A percentile compares a stretch with the other conserved stretches of the same genome.
phyloP scores from a whole-genome alignment of 164 flowering plant genomes.

The Saururus chinensis region DNA sequence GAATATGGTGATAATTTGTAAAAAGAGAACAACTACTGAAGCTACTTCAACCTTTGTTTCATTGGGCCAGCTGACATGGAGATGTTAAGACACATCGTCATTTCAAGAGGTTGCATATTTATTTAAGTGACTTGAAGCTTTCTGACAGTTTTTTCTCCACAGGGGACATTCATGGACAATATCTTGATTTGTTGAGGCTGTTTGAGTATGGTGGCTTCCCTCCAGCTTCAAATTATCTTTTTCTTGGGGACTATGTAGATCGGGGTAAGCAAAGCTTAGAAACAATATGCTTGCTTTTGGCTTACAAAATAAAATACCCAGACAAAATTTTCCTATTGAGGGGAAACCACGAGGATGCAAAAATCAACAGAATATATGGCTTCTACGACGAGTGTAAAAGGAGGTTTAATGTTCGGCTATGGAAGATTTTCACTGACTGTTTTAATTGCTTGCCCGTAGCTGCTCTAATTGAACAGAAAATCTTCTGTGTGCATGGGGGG shows the following conservation, averaged over 20 bases:
- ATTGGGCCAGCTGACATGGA: no score
- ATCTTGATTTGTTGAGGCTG: constrained; percentile 36
- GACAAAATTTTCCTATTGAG: constrained; percentile 29
- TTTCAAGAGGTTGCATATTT: background rate
- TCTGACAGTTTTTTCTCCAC: constrained; percentile 2
- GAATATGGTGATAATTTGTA: no score
- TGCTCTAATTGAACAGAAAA: constrained; percentile 38
- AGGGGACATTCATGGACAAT: constrained; percentile 59
- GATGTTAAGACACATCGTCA: no score
- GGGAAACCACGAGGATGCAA: constrained; percentile 47
- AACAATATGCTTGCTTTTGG: constrained; percentile 42
- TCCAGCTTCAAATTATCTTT: constrained; percentile 36
- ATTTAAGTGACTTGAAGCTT: background rate
- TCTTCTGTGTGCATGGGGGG: constrained; percentile 51
- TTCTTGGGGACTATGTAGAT: constrained; percentile 53
- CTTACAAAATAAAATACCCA: constrained; percentile 44
- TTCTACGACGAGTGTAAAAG: constrained; percentile 54
- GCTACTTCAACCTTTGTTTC: no score
- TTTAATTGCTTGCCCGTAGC: constrained; percentile 48
- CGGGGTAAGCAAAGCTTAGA: constrained; percentile 47
- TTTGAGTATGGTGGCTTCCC: constrained; percentile 48
- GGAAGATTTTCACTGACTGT: constrained; percentile 55
- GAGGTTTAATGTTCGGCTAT: constrained; percentile 43
- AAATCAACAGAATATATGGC: constrained; percentile 48
- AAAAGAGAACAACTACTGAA: no score